Evolutionary conservation across 805 yeast species (phyloP).

Genomic region (Saccharomycopsis schoenii): DNA sequence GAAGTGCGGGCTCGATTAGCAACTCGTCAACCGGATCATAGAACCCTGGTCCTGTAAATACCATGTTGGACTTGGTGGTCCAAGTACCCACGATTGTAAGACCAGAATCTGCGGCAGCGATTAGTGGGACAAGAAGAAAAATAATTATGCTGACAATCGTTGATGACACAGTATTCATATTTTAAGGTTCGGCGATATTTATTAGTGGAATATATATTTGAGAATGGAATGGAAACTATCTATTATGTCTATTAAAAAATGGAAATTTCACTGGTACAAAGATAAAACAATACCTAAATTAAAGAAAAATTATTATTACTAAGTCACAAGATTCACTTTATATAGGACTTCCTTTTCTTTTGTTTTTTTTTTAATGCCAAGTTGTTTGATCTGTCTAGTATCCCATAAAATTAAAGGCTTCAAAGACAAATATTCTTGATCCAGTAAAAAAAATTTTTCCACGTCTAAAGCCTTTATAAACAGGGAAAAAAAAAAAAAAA

Average conservation of each 20-base stretch:
- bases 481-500: no score
- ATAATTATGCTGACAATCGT: not conserved
- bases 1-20: slow-evolving; percentile 87
- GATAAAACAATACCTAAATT: no score
- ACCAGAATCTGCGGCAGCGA: not conserved
- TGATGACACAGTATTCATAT: not conserved
- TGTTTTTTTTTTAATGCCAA: not conserved
- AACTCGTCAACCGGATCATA: slow-evolving; percentile 95
- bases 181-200: not conserved
- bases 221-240: no score
- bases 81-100: slow-evolving; percentile 70
- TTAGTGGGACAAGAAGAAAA: not conserved
- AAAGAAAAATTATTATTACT: no score
- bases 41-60: slow-evolving; percentile 93
- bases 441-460: not conserved
- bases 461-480: not conserved
- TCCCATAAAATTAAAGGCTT: not conserved
- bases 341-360: not conserved
- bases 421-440: not conserved
- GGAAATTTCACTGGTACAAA: no score
- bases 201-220: no score
- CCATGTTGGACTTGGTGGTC: slow-evolving; percentile 89
- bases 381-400: not conserved
- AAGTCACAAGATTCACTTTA: no score
- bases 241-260: no score